Evolutionary conservation across 768 basidiomycete genomes (phyloP).

Genomic region (Agrocybe pediades): DNA sequence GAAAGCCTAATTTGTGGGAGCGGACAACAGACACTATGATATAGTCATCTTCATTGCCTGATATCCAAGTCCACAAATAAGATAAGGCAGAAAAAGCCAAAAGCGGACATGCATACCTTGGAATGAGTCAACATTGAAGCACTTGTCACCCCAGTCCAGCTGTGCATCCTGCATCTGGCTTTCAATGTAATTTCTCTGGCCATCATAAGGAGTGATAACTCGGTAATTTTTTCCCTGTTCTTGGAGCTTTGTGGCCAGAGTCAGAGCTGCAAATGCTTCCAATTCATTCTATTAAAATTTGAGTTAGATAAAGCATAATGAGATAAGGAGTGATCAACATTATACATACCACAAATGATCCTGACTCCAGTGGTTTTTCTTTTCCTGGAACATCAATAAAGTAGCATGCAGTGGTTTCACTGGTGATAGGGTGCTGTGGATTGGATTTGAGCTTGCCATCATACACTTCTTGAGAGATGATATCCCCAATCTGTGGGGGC

Average conservation of each 20-base stretch:
- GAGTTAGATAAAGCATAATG: background rate
- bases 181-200: constrained; percentile 65
- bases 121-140: constrained; percentile 86
- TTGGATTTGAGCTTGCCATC: constrained; percentile 57
- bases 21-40: constrained; percentile 77
- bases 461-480: constrained; percentile 74
- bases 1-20: constrained; percentile 61
- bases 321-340: constrained; percentile 2
- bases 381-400: constrained; percentile 61
- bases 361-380: constrained; percentile 30
- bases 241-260: constrained; percentile 60
- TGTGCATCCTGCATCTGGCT: constrained; percentile 48
- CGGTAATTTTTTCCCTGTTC: constrained; percentile 48
- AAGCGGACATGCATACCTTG: constrained; percentile 62
- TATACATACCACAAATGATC: constrained; percentile 37
- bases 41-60: constrained; percentile 84
- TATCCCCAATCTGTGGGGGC: constrained; percentile 76
- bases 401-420: constrained; percentile 48
- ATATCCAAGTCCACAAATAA: constrained; percentile 3
- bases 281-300: constrained; percentile 50
- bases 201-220: constrained; percentile 84
- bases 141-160: constrained; percentile 66
- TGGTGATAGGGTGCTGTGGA: constrained; percentile 49
- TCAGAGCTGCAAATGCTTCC: constrained; percentile 58
- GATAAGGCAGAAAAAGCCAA: constrained; percentile 2